Conservation (phyloP, 305 asterid species). For the Fraxinus xanthoxyloides region DNA sequence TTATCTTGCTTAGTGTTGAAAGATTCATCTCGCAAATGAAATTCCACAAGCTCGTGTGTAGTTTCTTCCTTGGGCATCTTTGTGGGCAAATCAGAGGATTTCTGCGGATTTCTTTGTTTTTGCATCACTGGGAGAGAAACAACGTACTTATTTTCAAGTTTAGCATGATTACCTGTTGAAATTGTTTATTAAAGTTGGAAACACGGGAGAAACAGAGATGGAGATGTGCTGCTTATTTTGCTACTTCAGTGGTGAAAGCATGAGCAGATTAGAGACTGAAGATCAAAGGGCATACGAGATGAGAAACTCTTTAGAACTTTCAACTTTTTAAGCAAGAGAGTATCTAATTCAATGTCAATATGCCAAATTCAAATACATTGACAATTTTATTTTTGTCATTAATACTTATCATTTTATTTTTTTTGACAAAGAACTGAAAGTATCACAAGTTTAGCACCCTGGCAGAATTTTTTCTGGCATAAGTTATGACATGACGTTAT, state of each 20-base stretch:
- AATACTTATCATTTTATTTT: not conserved
- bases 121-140: constrained; percentile 23
- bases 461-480: not conserved
- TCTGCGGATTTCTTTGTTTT: constrained; percentile 23
- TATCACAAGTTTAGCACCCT: not conserved
- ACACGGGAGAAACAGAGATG: not conserved
- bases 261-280: not conserved
- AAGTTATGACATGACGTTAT: constrained; percentile 2
- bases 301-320: not conserved
- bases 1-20: constrained; percentile 29
- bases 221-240: not conserved
- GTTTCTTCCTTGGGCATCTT: not conserved
- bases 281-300: not conserved
- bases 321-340: not conserved
- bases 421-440: not conserved
- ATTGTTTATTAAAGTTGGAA: constrained; percentile 1
- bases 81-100: constrained; percentile 21
- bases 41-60: not conserved
- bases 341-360: not conserved
- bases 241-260: not conserved
- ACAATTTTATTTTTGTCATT: not conserved
- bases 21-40: constrained; percentile 29
- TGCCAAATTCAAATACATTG: not conserved
- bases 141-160: constrained; percentile 27
- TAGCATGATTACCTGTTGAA: constrained; percentile 22